Evolutionary conservation across 306 rosid species (phyloP), one percentile per base, ranked within the genome.

Genomic region (Abrus pulchellus): DNA sequence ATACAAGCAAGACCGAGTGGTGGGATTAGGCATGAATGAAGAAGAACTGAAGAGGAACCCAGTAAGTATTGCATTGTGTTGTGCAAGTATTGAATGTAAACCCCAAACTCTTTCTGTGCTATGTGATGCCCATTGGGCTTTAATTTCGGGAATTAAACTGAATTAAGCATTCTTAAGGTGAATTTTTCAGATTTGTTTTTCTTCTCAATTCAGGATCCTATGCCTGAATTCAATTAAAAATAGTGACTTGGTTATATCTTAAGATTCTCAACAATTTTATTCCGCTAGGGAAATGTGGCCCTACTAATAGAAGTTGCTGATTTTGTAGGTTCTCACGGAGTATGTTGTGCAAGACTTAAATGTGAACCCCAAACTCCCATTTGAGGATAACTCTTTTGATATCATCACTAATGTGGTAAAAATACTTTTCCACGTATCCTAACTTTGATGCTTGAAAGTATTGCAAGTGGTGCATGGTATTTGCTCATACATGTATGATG

Each of bases 1-100:
- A 72, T 93, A 88, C 96, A 89, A 88, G 86, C 96, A 93, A 89
- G 96, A 88, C 47, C 81, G 88, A 62, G 74, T 88, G 14, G 92
- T 89, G 30, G 96, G 96, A 78, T 82, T 91, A 86, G 97, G 96
- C 60, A 61, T 93, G 96, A 93, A 93, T 75, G 96, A 89, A 83
- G 90, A 88, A 56, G 97, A 93, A 88, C 84, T 93, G 48, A 93
- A 93, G 84, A 85, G 81, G 30, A 93, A 93, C 67, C 92, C 86
- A 32, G 94, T 93, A 84, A 63, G 82, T 20, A 20, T 20, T 20
- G 20, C 20, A 0, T 20, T 20, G 20, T 20, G 20, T 20, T 20
- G 20, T 20, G 20, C 20, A 20, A 20, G 20, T 20, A 20, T 20
- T 20, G 20, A 20, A 20, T 20, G 20, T 20, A 20, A 20, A 20